Evolutionary conservation across 2,329 filamentous ascomycete genomes (phyloP).

Genomic region (Coniochaeta prunicola): DNA sequence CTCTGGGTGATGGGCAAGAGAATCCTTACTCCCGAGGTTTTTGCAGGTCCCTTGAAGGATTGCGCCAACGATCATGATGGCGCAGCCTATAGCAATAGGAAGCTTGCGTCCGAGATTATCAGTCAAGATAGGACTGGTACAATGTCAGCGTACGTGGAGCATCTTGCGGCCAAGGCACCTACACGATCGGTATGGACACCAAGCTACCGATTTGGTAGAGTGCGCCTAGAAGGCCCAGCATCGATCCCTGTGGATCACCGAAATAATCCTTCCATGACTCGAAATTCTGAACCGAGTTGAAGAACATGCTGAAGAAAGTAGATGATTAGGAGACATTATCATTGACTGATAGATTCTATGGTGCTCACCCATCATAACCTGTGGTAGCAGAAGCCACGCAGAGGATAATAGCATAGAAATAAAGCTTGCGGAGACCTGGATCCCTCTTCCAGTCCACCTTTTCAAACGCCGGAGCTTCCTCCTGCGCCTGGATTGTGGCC

Average conservation of each 20-base stretch:
- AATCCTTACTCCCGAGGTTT: constrained; percentile 27
- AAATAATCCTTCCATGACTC: constrained; percentile 39
- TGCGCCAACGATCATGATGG: constrained; percentile 38
- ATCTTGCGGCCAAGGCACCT: constrained; percentile 37
- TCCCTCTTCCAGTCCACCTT: constrained; percentile 31
- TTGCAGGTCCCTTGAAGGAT: constrained; percentile 34
- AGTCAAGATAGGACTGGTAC: neutral
- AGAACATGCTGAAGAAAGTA: constrained; percentile 45
- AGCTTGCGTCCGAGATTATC: constrained; percentile 34
- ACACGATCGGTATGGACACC: constrained; percentile 46
- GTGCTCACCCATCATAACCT: constrained; percentile 54
- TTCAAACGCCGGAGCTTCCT: constrained; percentile 24
- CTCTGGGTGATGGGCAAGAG: constrained; percentile 14
- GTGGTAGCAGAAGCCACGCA: constrained; percentile 55
- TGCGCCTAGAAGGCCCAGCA: constrained; percentile 46
- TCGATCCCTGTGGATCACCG: constrained; percentile 31
- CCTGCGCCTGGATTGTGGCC: constrained; percentile 12
- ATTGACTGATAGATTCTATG: constrained; percentile 6
- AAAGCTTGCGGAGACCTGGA: constrained; percentile 31
- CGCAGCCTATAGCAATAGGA: constrained; percentile 34
- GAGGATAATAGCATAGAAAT: constrained; percentile 35
- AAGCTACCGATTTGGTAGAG: constrained; percentile 55
- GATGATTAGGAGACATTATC: constrained; percentile 36
- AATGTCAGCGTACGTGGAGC: constrained; percentile 30
- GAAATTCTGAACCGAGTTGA: constrained; percentile 30